phyloP scores from a whole-genome alignment of 1,284 basidiomycete genomes.

The Leccinum subspadiceum region DNA sequence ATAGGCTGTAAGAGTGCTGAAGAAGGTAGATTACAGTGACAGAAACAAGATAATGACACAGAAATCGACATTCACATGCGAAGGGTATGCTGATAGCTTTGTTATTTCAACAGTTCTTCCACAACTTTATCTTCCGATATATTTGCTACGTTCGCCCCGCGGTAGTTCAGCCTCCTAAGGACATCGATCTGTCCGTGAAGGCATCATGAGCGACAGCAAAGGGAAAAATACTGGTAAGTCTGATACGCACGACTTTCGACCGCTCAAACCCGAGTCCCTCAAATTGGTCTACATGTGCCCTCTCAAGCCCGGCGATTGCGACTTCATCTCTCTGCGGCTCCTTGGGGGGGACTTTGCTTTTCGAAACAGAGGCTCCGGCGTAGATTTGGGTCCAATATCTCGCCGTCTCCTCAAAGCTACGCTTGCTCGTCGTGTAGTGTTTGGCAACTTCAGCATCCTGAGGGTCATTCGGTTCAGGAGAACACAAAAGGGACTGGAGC shows the following conservation, averaged over 20 bases:
- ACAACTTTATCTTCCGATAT: slow-evolving; percentile 61
- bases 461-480: slow-evolving; percentile 95
- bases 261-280: slow-evolving; percentile 72
- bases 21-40: slow-evolving; percentile 28
- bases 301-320: slow-evolving; percentile 73
- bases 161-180: slow-evolving; percentile 87
- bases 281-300: slow-evolving; percentile 73
- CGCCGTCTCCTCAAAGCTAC: slow-evolving; percentile 90
- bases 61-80: slow-evolving; percentile 22
- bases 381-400: slow-evolving; percentile 93
- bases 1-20: slow-evolving; percentile 13
- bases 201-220: slow-evolving; percentile 4
- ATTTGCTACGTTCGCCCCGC: slow-evolving; percentile 66
- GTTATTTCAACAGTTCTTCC: slow-evolving; percentile 54
- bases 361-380: slow-evolving; percentile 67
- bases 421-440: slow-evolving; percentile 88
- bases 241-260: slow-evolving; percentile 67
- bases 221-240: neutral
- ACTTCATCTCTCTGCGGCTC: slow-evolving; percentile 52
- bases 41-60: slow-evolving; percentile 29
- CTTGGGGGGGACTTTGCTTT: slow-evolving; percentile 36
- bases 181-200: slow-evolving; percentile 70
- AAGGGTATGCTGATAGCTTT: slow-evolving; percentile 26
- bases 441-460: slow-evolving; percentile 99
- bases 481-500: slow-evolving; percentile 92